A percentile compares a stretch with the other conserved stretches of the same genome.
phyloP scores from a whole-genome alignment of 345 rosid species.

The Arabis hirsuta region DNA sequence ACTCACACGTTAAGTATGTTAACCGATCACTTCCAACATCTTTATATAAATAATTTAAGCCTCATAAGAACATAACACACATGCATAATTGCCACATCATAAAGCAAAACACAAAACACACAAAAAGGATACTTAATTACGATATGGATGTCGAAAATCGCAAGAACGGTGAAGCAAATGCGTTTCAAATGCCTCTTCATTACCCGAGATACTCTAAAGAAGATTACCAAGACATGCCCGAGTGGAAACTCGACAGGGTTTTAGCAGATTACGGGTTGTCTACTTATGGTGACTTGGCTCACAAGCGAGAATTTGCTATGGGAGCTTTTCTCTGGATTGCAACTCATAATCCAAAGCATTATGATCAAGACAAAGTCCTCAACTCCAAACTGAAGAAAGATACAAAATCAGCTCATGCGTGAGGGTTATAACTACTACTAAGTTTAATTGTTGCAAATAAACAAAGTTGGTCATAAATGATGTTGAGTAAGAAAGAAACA shows the following conservation, averaged over 20 bases:
- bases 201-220: slow-evolving; percentile 60
- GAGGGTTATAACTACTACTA: not conserved
- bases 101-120: slow-evolving; percentile 7
- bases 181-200: slow-evolving; percentile 67
- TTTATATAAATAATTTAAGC: slow-evolving; percentile 3
- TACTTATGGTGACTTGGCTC: slow-evolving; percentile 49
- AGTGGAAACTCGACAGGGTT: slow-evolving; percentile 64
- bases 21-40: slow-evolving; percentile 19
- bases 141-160: slow-evolving; percentile 33
- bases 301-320: slow-evolving; percentile 64
- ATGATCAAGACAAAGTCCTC: slow-evolving; percentile 32
- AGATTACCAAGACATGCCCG: slow-evolving; percentile 64
- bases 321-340: slow-evolving; percentile 72
- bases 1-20: slow-evolving; percentile 34
- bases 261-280: slow-evolving; percentile 61
- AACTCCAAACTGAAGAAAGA: slow-evolving; percentile 23
- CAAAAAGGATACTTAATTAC: not conserved
- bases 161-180: slow-evolving; percentile 26
- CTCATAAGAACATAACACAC: slow-evolving; percentile 4
- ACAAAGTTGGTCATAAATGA: slow-evolving; percentile 4
- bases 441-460: slow-evolving; percentile 6
- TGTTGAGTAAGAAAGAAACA: slow-evolving; percentile 29
- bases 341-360: slow-evolving; percentile 32
- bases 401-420: not conserved
- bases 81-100: slow-evolving; percentile 12